These are phyloP conservation scores for Paramecium tetraurelia DNA, from an alignment of 73 alveolate genomes.

Conservation along the genomic window DNA sequence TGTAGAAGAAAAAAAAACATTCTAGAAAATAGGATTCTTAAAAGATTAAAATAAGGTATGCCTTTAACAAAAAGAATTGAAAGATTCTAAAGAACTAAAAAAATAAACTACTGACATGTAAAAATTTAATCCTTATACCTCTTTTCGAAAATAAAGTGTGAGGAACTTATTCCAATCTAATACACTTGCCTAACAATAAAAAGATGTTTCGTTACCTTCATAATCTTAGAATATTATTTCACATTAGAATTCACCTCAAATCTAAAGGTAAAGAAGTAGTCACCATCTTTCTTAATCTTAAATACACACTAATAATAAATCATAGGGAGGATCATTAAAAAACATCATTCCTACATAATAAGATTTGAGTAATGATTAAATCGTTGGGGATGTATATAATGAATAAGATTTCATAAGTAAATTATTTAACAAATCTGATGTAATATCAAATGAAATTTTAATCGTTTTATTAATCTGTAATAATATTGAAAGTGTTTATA, in stretches of 20 bases:
- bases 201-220: neutral
- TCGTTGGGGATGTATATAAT: neutral
- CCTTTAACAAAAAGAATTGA: neutral
- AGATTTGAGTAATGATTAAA: neutral
- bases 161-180: neutral
- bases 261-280: neutral
- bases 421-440: neutral
- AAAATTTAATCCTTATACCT: neutral
- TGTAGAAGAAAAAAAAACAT: neutral
- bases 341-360: neutral
- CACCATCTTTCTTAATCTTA: neutral
- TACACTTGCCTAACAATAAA: neutral
- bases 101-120: neutral
- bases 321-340: neutral
- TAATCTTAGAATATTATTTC: neutral
- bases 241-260: neutral
- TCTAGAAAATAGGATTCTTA: neutral
- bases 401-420: neutral
- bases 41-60: neutral
- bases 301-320: neutral
- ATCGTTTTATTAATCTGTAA: neutral
- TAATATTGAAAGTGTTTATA: neutral
- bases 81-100: neutral
- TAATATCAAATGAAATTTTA: neutral
- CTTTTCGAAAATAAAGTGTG: neutral